Evolutionary conservation across 2,329 filamentous ascomycete genomes (phyloP).

Genomic region (Hirsutella thompsonii): DNA sequence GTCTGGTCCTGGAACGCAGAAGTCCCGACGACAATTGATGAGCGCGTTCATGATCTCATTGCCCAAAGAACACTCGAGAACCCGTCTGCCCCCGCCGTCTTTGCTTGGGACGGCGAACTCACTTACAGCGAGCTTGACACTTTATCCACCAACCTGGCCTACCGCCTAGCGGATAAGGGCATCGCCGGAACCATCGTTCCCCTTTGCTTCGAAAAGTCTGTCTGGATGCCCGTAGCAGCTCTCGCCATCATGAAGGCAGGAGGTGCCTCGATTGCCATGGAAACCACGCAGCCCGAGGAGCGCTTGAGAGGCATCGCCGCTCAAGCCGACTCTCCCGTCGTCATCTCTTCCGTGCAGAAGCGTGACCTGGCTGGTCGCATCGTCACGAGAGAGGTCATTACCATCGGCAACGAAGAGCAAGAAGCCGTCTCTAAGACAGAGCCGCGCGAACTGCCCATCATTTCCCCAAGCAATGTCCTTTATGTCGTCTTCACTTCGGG

Average conservation of each 20-base stretch:
- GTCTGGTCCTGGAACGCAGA: constrained; percentile 9
- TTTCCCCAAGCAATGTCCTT: constrained; percentile 2
- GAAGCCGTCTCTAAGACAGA: not conserved
- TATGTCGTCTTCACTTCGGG: constrained; percentile 12
- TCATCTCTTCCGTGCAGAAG: constrained; percentile 1
- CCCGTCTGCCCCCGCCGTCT: constrained; percentile 9
- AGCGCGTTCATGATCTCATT: constrained; percentile 8
- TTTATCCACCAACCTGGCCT: constrained; percentile 2
- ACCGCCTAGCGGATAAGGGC: constrained; percentile 1
- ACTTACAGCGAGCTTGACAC: constrained; percentile 7
- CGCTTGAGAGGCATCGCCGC: constrained; percentile 3
- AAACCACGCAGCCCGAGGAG: constrained; percentile 5
- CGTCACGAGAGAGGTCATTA: not conserved
- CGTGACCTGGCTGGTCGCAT: not conserved
- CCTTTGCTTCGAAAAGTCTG: constrained; percentile 13
- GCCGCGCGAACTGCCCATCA: not conserved
- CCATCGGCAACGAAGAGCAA: not conserved
- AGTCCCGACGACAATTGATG: constrained; percentile 7
- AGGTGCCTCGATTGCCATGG: constrained; percentile 13
- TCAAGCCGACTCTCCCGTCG: constrained; percentile 1
- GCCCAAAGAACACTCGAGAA: constrained; percentile 4
- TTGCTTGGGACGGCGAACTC: constrained; percentile 12
- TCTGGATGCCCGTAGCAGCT: constrained; percentile 11
- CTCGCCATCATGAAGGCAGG: constrained; percentile 12
- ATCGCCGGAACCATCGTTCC: constrained; percentile 8